phyloP scores from a whole-genome alignment of 345 rosid genomes.

The Brassica nigra region DNA sequence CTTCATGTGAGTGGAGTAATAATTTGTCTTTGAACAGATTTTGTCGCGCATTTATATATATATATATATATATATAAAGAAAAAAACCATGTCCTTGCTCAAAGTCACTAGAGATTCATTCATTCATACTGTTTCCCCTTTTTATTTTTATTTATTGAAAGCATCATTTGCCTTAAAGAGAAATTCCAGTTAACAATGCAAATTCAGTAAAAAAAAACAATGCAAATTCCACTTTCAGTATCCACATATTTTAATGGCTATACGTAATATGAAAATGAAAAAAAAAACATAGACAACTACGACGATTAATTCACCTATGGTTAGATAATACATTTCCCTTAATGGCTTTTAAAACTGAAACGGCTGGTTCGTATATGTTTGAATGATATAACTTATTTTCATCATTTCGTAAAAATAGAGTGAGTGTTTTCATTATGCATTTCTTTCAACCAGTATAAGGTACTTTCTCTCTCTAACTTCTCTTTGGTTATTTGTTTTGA shows the following conservation, averaged over 20 bases:
- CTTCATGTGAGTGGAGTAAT: constrained; percentile 33
- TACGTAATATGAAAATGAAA: neutral
- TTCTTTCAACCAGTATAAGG: too few relatives aligned
- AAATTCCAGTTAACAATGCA: constrained; percentile 3
- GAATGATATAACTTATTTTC: too few relatives aligned
- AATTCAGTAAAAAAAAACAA: neutral
- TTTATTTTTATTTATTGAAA: constrained; percentile 19
- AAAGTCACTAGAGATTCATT: constrained; percentile 40
- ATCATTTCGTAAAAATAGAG: too few relatives aligned
- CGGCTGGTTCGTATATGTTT: too few relatives aligned
- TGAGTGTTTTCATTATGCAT: too few relatives aligned
- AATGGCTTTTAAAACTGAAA: neutral
- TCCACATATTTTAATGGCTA: neutral
- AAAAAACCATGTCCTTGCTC: constrained; percentile 6
- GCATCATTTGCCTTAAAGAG: constrained; percentile 10
- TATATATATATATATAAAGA: neutral
- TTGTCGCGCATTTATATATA: neutral
- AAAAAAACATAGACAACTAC: neutral
- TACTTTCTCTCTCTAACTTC: too few relatives aligned
- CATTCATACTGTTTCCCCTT: constrained; percentile 36
- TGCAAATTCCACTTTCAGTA: neutral
- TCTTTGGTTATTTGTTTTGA: too few relatives aligned
- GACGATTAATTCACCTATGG: neutral
- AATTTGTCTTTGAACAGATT: constrained; percentile 31
- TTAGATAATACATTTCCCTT: neutral